Evolutionary conservation across 2,329 filamentous ascomycete species (phyloP).

Genomic region (Clonostachys sp.): DNA sequence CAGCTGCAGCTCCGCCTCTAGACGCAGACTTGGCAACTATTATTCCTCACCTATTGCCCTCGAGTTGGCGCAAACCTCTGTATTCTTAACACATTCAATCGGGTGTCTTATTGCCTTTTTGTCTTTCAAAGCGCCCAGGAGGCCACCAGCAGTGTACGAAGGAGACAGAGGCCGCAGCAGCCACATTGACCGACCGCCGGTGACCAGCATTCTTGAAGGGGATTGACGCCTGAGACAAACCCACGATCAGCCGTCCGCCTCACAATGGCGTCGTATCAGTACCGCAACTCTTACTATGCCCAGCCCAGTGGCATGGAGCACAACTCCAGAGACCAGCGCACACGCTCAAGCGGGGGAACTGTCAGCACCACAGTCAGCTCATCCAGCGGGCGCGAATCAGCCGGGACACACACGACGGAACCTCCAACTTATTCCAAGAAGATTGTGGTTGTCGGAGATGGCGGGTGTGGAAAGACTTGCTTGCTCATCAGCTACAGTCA

Average conservation of each 20-base stretch:
- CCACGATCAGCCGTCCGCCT: constrained; percentile 6
- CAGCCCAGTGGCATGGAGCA: constrained; percentile 18
- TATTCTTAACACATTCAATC: too few relatives aligned
- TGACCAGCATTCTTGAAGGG: background rate
- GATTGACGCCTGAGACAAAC: constrained; percentile 1
- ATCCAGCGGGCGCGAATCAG: constrained; percentile 70
- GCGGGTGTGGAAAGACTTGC: constrained; percentile 98
- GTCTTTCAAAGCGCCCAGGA: too few relatives aligned
- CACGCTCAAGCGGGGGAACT: constrained; percentile 81
- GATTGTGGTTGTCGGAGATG: constrained; percentile 97
- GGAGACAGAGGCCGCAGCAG: too few relatives aligned
- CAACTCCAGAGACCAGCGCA: constrained; percentile 42
- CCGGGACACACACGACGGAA: constrained; percentile 81
- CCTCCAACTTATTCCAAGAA: constrained; percentile 96
- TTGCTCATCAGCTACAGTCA: constrained; percentile 98
- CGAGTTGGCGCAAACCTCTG: too few relatives aligned
- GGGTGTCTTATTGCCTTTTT: too few relatives aligned
- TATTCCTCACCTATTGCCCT: too few relatives aligned
- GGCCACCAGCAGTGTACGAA: too few relatives aligned
- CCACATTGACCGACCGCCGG: background rate
- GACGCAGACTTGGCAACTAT: too few relatives aligned
- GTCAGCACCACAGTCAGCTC: constrained; percentile 80
- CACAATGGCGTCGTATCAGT: constrained; percentile 47
- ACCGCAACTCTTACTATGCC: constrained; percentile 50
- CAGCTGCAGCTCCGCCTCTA: too few relatives aligned